Percentiles rank a stretch among this genome's conserved stretches.
Conservation (phyloP, 2,329 filamentous ascomycete genomes). For the Capronia coronata region DNA sequence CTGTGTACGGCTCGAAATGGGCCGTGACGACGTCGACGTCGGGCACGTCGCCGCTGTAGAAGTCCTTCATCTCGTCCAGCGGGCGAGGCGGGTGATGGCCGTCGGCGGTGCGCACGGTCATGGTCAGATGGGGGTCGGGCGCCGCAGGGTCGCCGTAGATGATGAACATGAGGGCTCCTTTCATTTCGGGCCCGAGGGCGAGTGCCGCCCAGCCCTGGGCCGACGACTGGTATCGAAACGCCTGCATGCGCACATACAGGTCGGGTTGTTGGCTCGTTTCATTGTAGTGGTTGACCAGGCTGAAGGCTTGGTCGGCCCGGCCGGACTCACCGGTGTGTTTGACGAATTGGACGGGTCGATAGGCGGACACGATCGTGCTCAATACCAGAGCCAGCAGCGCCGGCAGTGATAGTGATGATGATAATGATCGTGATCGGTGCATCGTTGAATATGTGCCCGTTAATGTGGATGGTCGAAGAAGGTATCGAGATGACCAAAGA, state of each 20-base stretch:
- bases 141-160: conserved; percentile 27
- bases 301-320: conserved; percentile 25
- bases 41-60: conserved; percentile 19
- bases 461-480: too few species aligned
- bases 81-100: conserved; percentile 27
- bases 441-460: too few species aligned
- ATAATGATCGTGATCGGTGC: too few species aligned
- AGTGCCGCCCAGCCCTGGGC: conserved; percentile 27
- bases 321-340: conserved; percentile 27
- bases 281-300: conserved; percentile 28
- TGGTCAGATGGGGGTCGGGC: conserved; percentile 14
- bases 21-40: conserved; percentile 22
- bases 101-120: conserved; percentile 25
- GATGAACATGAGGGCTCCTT: conserved; percentile 29
- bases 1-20: conserved; percentile 24
- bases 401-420: conserved; percentile 1
- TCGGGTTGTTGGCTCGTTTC: conserved; percentile 24
- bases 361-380: conserved; percentile 18
- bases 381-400: conserved; percentile 11
- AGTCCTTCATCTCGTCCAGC: conserved; percentile 17
- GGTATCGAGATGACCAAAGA: too few species aligned
- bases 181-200: conserved; percentile 26
- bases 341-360: conserved; percentile 29
- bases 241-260: conserved; percentile 26
- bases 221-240: conserved; percentile 24